A percentile compares a stretch with the other conserved stretches of the same genome.
Conservation (phyloP, 164 flowering plant species). For the Echeveria elegans region DNA sequence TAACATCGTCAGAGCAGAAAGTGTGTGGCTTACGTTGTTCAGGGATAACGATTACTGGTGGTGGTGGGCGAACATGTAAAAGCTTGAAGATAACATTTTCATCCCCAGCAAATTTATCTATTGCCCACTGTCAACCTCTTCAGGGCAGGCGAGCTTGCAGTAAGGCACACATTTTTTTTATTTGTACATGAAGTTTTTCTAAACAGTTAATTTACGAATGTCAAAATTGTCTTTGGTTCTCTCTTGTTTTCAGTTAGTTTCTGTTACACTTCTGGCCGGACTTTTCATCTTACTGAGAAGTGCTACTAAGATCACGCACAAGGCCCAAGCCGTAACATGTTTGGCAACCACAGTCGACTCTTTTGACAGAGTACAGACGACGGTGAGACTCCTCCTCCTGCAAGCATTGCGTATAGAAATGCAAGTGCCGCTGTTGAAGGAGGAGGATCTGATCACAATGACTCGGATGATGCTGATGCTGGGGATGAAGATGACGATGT, state of each 20-base stretch:
- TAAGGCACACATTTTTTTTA: constrained; percentile 12
- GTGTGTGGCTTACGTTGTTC: constrained; percentile 44
- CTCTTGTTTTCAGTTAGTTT: constrained; percentile 56
- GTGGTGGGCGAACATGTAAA: constrained; percentile 45
- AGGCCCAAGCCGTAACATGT: constrained; percentile 52
- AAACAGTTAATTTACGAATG: too few relatives aligned
- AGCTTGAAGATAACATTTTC: constrained; percentile 49
- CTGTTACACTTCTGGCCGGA: constrained; percentile 57
- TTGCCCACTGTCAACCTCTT: constrained; percentile 59
- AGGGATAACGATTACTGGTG: constrained; percentile 37
- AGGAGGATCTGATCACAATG: constrained; percentile 13
- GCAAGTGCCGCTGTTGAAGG: constrained; percentile 11
- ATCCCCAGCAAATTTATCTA: constrained; percentile 58
- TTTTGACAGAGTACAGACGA: constrained; percentile 24
- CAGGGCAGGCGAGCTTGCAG: constrained; percentile 69
- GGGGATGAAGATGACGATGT: constrained; percentile 55
- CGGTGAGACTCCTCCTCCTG: constrained; percentile 25
- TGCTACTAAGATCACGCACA: constrained; percentile 80
- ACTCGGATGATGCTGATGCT: constrained; percentile 31
- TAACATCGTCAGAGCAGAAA: not conserved
- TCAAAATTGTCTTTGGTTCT: not conserved
- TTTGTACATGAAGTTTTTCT: too few relatives aligned
- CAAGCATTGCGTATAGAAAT: constrained; percentile 7
- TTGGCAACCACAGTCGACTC: constrained; percentile 56
- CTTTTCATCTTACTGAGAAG: constrained; percentile 63